These are phyloP conservation scores for Solanum hybrid DNA, from an alignment of 305 asterid genomes.

Conservation along the genomic window DNA sequence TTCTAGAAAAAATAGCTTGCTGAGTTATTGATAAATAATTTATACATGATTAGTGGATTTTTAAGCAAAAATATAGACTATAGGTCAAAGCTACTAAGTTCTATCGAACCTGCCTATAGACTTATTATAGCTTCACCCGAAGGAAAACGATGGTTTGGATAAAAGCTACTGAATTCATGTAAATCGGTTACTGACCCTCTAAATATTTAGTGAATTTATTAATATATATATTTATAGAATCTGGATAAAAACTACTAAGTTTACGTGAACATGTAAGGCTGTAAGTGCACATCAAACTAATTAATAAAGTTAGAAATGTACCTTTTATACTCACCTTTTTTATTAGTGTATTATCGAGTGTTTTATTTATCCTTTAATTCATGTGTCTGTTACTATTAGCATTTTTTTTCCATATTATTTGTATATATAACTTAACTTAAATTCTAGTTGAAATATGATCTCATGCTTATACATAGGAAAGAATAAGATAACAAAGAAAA, in stretches of 20 bases:
- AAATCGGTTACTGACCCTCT: too few relatives aligned
- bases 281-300: neutral
- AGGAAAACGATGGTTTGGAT: fast-evolving
- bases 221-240: too few relatives aligned
- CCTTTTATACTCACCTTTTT: neutral
- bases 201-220: too few relatives aligned
- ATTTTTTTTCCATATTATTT: neutral
- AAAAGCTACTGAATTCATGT: neutral
- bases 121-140: neutral
- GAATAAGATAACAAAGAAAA: neutral
- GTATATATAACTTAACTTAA: neutral
- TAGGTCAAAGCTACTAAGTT: neutral
- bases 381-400: neutral
- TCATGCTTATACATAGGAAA: neutral
- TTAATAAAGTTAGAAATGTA: neutral
- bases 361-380: neutral
- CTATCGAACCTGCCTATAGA: neutral
- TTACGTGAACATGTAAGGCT: neutral
- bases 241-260: neutral
- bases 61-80: neutral
- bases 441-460: neutral
- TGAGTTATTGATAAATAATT: neutral
- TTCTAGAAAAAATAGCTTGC: neutral
- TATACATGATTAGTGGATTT: neutral
- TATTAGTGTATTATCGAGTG: too few relatives aligned